Evolutionary conservation across 2,329 filamentous ascomycete genomes (phyloP).

Genomic region (Ophiocordyceps australis): DNA sequence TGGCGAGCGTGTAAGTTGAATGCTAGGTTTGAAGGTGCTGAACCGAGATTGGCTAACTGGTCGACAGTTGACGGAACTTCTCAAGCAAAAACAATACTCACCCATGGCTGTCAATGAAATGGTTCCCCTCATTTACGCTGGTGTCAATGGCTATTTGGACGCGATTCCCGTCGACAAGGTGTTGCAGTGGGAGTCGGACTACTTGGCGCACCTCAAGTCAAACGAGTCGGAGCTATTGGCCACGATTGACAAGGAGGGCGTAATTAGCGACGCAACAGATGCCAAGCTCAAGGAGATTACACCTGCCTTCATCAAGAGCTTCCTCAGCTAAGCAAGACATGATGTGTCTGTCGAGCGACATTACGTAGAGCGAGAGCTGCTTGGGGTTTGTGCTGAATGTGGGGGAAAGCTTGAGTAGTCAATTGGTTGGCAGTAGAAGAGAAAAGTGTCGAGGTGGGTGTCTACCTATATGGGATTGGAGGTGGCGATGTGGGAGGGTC

Average conservation of each 20-base stretch:
- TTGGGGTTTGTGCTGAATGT: conserved; percentile 26
- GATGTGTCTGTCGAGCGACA: conserved; percentile 10
- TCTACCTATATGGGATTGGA: conserved; percentile 17
- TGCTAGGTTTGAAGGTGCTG: conserved; percentile 4
- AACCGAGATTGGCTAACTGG: conserved; percentile 3
- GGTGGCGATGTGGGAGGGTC: conserved; percentile 25
- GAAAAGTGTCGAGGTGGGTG: conserved; percentile 24
- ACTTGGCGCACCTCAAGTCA: conserved; percentile 78
- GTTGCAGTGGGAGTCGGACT: conserved; percentile 84
- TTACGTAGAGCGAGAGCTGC: conserved; percentile 13
- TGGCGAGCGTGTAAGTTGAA: conserved; percentile 76
- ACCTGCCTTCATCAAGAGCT: conserved; percentile 81
- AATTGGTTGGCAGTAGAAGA: no score
- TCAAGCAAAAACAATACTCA: conserved; percentile 99
- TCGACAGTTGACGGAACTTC: conserved; percentile 67
- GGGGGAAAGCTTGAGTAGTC: conserved; percentile 22
- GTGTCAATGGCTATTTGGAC: conserved; percentile 97
- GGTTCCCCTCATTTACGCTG: conserved; percentile 97
- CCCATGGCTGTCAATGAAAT: conserved; percentile 99
- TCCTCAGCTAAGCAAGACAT: conserved; percentile 35
- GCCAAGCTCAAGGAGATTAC: conserved; percentile 63
- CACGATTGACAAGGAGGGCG: conserved; percentile 88
- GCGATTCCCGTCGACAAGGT: conserved; percentile 78
- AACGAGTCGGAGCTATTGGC: conserved; percentile 73
- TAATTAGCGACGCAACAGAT: conserved; percentile 89